phyloP scores from a whole-genome alignment of 257 asterid species.

The Solanum sejunctum region DNA sequence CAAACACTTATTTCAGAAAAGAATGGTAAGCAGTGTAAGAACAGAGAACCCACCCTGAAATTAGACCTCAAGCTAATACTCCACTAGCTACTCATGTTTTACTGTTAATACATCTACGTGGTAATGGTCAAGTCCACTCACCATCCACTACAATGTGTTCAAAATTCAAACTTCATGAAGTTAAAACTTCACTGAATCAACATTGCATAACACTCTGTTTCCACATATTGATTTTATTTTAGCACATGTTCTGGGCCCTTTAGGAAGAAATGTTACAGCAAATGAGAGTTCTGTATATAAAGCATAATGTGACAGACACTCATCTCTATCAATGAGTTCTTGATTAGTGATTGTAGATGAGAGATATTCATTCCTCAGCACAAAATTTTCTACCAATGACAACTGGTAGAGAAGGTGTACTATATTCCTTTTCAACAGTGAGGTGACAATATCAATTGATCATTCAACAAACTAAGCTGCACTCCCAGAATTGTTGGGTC shows the following conservation, averaged over 20 bases:
- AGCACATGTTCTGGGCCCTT: background rate
- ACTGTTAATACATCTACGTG: background rate
- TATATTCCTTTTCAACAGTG: background rate
- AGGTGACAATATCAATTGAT: background rate
- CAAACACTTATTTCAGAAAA: background rate
- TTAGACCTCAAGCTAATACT: background rate
- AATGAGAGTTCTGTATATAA: background rate
- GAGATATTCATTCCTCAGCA: background rate
- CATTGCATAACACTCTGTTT: background rate
- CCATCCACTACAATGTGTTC: background rate
- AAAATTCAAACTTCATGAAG: background rate
- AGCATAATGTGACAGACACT: background rate
- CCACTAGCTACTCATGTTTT: background rate
- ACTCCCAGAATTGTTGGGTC: background rate
- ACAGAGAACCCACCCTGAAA: background rate
- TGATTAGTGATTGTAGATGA: background rate
- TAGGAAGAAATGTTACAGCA: background rate
- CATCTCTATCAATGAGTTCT: background rate
- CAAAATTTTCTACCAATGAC: background rate
- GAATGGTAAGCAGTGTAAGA: background rate
- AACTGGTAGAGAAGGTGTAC: background rate
- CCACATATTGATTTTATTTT: background rate
- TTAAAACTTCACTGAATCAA: background rate
- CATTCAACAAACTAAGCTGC: background rate
- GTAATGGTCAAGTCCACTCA: background rate